Percentiles rank a stretch among this genome's conserved stretches.
Evolutionary conservation across 1,284 basidiomycete genomes (phyloP).

Genomic region (Sporisorium graminicola): DNA sequence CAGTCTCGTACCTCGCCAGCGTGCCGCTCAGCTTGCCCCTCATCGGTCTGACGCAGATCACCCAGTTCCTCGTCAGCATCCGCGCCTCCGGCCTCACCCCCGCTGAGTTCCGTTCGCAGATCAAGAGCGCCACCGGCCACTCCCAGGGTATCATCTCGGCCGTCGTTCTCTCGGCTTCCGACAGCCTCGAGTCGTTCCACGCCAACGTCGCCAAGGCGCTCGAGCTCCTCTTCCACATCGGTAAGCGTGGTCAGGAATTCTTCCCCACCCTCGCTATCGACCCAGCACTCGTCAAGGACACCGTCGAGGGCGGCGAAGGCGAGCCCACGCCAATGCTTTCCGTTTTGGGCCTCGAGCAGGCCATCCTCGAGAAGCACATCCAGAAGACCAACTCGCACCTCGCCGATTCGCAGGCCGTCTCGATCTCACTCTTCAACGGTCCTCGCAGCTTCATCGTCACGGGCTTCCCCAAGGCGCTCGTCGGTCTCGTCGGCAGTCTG

Average conservation of each 20-base stretch:
- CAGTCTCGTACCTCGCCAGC: conserved; percentile 89
- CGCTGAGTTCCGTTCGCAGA: conserved; percentile 80
- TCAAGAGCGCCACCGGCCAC: conserved; percentile 92
- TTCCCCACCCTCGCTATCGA: conserved; percentile 95
- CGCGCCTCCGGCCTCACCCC: conserved; percentile 82
- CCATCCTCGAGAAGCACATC: conserved; percentile 82
- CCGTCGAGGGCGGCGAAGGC: conserved; percentile 92
- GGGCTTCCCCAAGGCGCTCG: conserved; percentile 89
- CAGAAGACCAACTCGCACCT: conserved; percentile 89
- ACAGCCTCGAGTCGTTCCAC: conserved; percentile 80
- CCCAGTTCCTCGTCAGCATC: conserved; percentile 87
- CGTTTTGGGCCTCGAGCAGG: conserved; percentile 82
- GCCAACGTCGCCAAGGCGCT: conserved; percentile 85
- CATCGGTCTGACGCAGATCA: conserved; percentile 94
- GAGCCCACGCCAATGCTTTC: conserved; percentile 92
- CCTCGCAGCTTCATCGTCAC: conserved; percentile 92
- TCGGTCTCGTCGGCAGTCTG: conserved; percentile 89
- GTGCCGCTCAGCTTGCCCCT: conserved; percentile 95
- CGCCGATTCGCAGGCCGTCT: conserved; percentile 80
- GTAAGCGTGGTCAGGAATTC: conserved; percentile 89
- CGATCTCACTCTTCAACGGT: conserved; percentile 91
- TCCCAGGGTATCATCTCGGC: conserved; percentile 96
- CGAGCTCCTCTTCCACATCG: conserved; percentile 92
- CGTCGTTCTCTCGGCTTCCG: conserved; percentile 83
- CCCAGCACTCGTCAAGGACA: conserved; percentile 86